Evolutionary conservation across 2,329 filamentous ascomycete species (phyloP).

Genomic region (Microcyclospora pomicola): DNA sequence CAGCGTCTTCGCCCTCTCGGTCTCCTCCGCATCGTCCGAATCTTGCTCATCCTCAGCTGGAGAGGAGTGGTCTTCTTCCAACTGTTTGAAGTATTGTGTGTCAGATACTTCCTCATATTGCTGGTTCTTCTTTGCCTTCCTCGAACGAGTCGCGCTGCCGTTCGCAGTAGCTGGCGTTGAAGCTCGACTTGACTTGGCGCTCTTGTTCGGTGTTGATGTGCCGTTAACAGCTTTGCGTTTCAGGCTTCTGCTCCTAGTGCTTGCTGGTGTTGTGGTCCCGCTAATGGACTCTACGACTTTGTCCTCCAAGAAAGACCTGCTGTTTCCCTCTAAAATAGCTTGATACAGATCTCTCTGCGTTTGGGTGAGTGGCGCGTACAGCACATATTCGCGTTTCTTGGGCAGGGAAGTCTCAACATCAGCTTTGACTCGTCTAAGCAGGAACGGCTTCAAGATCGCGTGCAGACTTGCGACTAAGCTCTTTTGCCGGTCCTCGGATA

Average conservation of each 20-base stretch:
- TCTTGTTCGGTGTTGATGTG: conserved; percentile 48
- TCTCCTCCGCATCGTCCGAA: conserved; percentile 43
- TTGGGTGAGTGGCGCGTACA: conserved; percentile 82
- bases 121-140: conserved; percentile 39
- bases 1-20: conserved; percentile 51
- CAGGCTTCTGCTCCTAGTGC: conserved; percentile 31
- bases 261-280: conserved; percentile 33
- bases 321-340: conserved; percentile 48
- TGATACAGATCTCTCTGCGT: conserved; percentile 88
- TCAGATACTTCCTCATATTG: conserved; percentile 64
- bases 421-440: conserved; percentile 77
- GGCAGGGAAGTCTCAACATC: conserved; percentile 87
- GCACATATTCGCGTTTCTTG: conserved; percentile 89
- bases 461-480: conserved; percentile 80
- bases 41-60: conserved; percentile 31
- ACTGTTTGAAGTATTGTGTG: conserved; percentile 65
- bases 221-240: conserved; percentile 43
- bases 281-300: conserved; percentile 57
- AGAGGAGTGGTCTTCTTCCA: conserved; percentile 44
- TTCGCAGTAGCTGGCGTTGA: conserved; percentile 54
- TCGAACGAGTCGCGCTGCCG: conserved; percentile 31
- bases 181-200: conserved; percentile 56
- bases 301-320: conserved; percentile 50
- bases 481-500: conserved; percentile 64
- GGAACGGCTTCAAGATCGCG: conserved; percentile 78